Evolutionary conservation across 495 filamentous ascomycete species (phyloP).

Genomic region (Collariella sp.): DNA sequence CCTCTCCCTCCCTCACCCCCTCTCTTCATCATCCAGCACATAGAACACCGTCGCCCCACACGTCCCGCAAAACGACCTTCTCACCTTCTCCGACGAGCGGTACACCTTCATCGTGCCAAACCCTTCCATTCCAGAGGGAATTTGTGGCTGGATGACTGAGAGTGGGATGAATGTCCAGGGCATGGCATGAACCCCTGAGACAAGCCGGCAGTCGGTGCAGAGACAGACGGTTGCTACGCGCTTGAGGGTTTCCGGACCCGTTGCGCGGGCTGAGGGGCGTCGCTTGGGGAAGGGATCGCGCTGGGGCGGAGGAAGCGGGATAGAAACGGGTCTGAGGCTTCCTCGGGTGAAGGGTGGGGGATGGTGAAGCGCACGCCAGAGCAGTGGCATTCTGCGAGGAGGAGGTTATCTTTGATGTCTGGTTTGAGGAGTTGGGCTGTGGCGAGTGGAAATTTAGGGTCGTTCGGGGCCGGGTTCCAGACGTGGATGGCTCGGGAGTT

Average conservation of each 20-base stretch:
- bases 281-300: neutral
- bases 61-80: slow-evolving; percentile 50
- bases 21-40: neutral
- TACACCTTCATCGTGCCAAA: slow-evolving; percentile 48
- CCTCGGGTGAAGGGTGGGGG: slow-evolving; percentile 23
- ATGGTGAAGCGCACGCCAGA: slow-evolving; percentile 39
- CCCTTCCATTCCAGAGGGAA: slow-evolving; percentile 30
- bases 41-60: slow-evolving; percentile 58
- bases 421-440: slow-evolving; percentile 1
- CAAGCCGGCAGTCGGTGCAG: slow-evolving; percentile 50
- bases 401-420: slow-evolving; percentile 16
- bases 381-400: slow-evolving; percentile 37
- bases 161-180: slow-evolving; percentile 56
- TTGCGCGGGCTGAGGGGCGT: neutral
- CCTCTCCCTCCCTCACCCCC: slow-evolving; percentile 4
- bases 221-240: slow-evolving; percentile 53
- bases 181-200: slow-evolving; percentile 51
- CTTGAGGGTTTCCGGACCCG: slow-evolving; percentile 22
- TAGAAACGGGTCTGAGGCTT: slow-evolving; percentile 2
- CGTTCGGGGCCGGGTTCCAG: slow-evolving; percentile 20
- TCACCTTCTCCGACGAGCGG: slow-evolving; percentile 42
- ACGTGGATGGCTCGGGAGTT: slow-evolving; percentile 25
- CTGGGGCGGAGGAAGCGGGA: slow-evolving; percentile 11
- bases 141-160: slow-evolving; percentile 36
- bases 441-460: slow-evolving; percentile 15